Conservation (phyloP, 352 stramenopile genomes). For the Lagenidium sp. region DNA sequence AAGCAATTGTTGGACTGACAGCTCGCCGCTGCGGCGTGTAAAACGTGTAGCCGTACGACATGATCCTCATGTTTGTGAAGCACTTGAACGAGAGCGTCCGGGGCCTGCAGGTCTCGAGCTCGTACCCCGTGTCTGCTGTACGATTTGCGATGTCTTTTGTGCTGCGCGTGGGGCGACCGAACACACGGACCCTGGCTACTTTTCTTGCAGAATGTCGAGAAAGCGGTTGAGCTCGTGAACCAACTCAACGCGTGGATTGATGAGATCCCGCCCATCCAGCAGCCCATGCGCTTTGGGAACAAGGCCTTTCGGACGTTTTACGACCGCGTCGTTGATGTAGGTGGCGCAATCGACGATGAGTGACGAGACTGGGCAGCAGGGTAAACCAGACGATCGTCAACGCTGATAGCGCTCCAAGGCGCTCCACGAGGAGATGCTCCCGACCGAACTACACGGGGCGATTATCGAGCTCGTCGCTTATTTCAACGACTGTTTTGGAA, state of each 20-base stretch:
- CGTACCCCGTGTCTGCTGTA: slow-evolving; percentile 43
- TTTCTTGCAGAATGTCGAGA: slow-evolving; percentile 74
- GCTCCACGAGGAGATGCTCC: slow-evolving; percentile 57
- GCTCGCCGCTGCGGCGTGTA: slow-evolving; percentile 33
- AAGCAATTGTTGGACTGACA: too few relatives aligned
- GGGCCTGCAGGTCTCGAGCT: slow-evolving; percentile 43
- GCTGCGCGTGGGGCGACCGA: too few relatives aligned
- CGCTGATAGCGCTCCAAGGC: slow-evolving; percentile 27
- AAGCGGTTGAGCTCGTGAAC: slow-evolving; percentile 43
- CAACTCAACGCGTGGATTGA: slow-evolving; percentile 85
- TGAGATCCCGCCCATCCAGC: slow-evolving; percentile 88
- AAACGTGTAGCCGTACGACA: slow-evolving; percentile 51
- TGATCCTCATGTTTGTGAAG: slow-evolving; percentile 77
- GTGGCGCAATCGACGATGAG: neutral
- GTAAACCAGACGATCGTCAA: too few relatives aligned
- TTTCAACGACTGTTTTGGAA: slow-evolving; percentile 95
- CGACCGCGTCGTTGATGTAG: slow-evolving; percentile 67
- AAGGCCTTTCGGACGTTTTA: slow-evolving; percentile 91
- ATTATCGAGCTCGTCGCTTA: slow-evolving; percentile 93
- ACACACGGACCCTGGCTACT: too few relatives aligned
- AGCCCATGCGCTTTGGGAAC: slow-evolving; percentile 94
- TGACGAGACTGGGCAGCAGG: too few relatives aligned
- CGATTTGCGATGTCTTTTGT: neutral
- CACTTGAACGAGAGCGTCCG: slow-evolving; percentile 76
- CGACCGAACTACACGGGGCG: slow-evolving; percentile 39